Percentiles rank a stretch among this genome's conserved stretches.
Evolutionary conservation across 2,329 filamentous ascomycete species (phyloP).

Genomic region (Coleophoma crateriformis): DNA sequence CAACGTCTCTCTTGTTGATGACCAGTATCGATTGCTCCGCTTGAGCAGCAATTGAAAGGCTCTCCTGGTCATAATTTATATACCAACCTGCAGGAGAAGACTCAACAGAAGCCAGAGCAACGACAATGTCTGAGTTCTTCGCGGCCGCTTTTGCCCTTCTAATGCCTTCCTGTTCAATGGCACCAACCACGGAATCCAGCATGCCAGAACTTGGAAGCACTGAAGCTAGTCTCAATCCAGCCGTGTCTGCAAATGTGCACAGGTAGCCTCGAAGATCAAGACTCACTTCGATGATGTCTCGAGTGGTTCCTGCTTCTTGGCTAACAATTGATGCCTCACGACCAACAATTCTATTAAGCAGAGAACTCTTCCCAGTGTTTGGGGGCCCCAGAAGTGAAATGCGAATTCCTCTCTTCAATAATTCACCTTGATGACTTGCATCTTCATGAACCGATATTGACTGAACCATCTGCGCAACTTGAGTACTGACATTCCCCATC

Average conservation of each 20-base stretch:
- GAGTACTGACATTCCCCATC: constrained; percentile 59
- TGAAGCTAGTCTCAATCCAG: constrained; percentile 64
- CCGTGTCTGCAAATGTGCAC: constrained; percentile 93
- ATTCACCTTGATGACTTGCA: constrained; percentile 76
- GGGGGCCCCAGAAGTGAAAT: constrained; percentile 86
- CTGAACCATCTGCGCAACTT: constrained; percentile 55
- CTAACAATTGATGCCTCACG: constrained; percentile 95
- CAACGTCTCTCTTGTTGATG: constrained; percentile 57
- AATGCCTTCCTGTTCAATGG: constrained; percentile 86
- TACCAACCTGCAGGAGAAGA: constrained; percentile 27
- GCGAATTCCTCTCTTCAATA: constrained; percentile 78
- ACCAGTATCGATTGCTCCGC: constrained; percentile 47
- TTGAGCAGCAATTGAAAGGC: constrained; percentile 44
- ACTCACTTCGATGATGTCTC: constrained; percentile 88
- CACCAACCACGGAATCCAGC: constrained; percentile 48
- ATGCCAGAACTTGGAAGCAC: constrained; percentile 4
- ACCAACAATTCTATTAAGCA: constrained; percentile 86
- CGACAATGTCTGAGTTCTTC: constrained; percentile 75
- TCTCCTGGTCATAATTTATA: constrained; percentile 52
- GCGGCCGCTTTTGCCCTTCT: constrained; percentile 78
- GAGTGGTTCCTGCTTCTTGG: constrained; percentile 83
- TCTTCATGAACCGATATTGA: constrained; percentile 65
- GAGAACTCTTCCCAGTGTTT: constrained; percentile 90
- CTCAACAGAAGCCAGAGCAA: constrained; percentile 76
- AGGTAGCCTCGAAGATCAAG: constrained; percentile 87